Conservation (phyloP, 441 rosid genomes). For the Syzygium syzygioides region DNA sequence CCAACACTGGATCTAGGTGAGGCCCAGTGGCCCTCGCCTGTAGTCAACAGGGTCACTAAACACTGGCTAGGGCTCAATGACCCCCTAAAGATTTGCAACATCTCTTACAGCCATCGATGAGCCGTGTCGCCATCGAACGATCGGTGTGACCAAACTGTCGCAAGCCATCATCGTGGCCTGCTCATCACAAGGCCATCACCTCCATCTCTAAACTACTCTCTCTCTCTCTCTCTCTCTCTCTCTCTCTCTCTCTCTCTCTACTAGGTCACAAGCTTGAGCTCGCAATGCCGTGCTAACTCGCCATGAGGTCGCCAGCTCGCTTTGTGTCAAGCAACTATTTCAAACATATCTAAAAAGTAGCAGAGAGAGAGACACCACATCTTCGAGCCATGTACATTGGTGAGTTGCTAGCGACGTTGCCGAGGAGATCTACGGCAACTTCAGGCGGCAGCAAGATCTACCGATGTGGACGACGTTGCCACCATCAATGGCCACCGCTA, state of each 20-base stretch:
- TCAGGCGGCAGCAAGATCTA: background rate
- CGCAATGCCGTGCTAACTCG: background rate
- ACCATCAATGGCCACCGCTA: background rate
- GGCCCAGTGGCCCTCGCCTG: too few species aligned
- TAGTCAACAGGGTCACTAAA: too few species aligned
- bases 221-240: too few species aligned
- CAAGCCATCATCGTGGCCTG: background rate
- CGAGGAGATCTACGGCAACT: background rate
- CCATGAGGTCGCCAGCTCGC: background rate
- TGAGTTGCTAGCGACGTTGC: background rate
- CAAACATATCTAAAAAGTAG: background rate
- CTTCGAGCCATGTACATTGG: background rate
- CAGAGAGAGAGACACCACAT: background rate
- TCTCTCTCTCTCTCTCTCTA: background rate
- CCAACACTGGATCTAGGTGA: too few species aligned
- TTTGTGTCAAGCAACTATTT: background rate
- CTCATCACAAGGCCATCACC: background rate
- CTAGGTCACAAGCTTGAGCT: background rate
- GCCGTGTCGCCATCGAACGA: background rate
- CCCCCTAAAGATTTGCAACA: background rate
- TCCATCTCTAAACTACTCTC: background rate
- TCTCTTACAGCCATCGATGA: background rate
- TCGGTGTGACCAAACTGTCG: background rate
- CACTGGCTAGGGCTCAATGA: too few species aligned
- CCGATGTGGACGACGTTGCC: background rate